Conservation (phyloP, 1,284 basidiomycete species). For the Meripilus lineatus region DNA sequence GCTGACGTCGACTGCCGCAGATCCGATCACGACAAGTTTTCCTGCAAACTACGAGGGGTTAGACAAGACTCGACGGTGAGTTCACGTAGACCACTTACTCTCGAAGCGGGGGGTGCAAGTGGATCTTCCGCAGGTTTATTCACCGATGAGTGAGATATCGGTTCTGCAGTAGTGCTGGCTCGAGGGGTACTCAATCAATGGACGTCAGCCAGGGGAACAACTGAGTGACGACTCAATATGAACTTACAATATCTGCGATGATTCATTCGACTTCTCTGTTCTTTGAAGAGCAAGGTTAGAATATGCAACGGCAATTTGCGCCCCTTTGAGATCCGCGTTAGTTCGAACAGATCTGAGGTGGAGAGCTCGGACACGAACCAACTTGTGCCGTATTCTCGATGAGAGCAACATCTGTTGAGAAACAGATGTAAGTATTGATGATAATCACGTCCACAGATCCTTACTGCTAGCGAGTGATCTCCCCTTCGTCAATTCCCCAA, state of each 20-base stretch:
- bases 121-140: neutral
- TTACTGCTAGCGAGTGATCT: slow-evolving; percentile 69
- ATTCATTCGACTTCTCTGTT: slow-evolving; percentile 17
- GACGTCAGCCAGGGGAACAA: too few relatives aligned
- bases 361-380: slow-evolving; percentile 47
- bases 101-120: neutral
- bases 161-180: neutral
- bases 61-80: neutral
- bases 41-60: slow-evolving; percentile 19
- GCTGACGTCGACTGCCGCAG: slow-evolving; percentile 84
- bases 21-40: slow-evolving; percentile 70
- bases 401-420: slow-evolving; percentile 86
- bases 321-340: too few relatives aligned
- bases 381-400: slow-evolving; percentile 90
- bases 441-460: slow-evolving; percentile 23
- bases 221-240: too few relatives aligned
- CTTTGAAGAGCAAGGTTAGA: slow-evolving; percentile 51
- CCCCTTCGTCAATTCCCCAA: slow-evolving; percentile 79
- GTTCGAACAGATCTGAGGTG: too few relatives aligned
- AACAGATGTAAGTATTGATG: slow-evolving; percentile 51
- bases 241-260: slow-evolving; percentile 29
- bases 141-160: neutral
- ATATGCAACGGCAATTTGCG: slow-evolving; percentile 80
- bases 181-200: too few relatives aligned
- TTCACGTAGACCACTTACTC: neutral